These are phyloP conservation scores for Chaetoceros muelleri DNA, from an alignment of 108 stramenopile genomes.

Conservation along the genomic window DNA sequence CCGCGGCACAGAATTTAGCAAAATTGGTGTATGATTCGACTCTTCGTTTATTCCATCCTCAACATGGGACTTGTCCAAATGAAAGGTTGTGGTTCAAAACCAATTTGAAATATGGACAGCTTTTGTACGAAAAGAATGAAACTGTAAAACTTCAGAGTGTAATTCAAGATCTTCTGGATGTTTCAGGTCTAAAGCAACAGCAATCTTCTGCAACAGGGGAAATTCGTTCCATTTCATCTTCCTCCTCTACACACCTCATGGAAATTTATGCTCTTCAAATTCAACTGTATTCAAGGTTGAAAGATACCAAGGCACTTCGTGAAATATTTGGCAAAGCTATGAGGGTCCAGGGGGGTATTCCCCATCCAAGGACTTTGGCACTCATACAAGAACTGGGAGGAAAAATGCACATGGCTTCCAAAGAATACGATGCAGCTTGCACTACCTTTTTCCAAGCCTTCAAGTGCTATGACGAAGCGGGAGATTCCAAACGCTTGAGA, in stretches of 20 bases:
- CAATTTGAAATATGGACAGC: slow-evolving; percentile 87
- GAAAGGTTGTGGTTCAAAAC: slow-evolving; percentile 93
- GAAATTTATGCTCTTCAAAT: slow-evolving; percentile 92
- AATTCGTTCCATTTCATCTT: slow-evolving; percentile 8
- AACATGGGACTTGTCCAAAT: slow-evolving; percentile 61
- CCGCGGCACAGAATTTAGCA: slow-evolving; percentile 42
- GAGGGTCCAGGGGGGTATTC: slow-evolving; percentile 81
- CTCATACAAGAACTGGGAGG: slow-evolving; percentile 89
- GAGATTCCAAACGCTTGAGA: slow-evolving; percentile 71
- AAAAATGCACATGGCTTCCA: slow-evolving; percentile 84
- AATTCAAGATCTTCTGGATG: slow-evolving; percentile 55
- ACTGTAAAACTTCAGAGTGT: slow-evolving; percentile 76
- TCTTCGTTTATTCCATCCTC: slow-evolving; percentile 58
- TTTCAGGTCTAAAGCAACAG: slow-evolving; percentile 6
- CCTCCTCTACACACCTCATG: slow-evolving; percentile 63
- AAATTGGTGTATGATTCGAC: slow-evolving; percentile 62
- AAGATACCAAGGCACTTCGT: slow-evolving; percentile 84
- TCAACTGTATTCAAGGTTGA: slow-evolving; percentile 73
- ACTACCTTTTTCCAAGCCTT: slow-evolving; percentile 90
- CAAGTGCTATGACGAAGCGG: slow-evolving; percentile 92
- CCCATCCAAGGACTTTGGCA: slow-evolving; percentile 85
- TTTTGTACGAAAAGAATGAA: slow-evolving; percentile 86
- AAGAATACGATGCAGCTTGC: slow-evolving; percentile 67
- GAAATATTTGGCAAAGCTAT: slow-evolving; percentile 73
- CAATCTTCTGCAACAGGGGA: slow-evolving; percentile 9